Percentiles rank a stretch among this genome's conserved stretches.
phyloP scores from a whole-genome alignment of 257 asterid species.

The Cordia subcordata region DNA sequence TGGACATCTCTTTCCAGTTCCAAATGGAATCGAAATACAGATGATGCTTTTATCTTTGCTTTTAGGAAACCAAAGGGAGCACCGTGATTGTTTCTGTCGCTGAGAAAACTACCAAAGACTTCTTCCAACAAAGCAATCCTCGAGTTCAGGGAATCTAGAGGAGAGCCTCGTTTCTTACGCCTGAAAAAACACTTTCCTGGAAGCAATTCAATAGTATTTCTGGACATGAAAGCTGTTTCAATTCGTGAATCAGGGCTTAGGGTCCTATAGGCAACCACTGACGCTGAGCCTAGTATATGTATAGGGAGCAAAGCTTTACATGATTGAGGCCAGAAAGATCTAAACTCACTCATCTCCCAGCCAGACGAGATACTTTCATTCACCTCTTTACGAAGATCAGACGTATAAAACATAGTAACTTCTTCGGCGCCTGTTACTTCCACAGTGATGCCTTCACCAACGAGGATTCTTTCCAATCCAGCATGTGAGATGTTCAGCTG shows the following conservation, averaged over 20 bases:
- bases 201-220: slow-evolving; percentile 39
- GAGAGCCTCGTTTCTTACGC: slow-evolving; percentile 30
- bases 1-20: slow-evolving; percentile 55
- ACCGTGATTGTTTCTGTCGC: slow-evolving; percentile 18
- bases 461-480: slow-evolving; percentile 58
- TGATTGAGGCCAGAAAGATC: slow-evolving; percentile 30
- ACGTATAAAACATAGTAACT: slow-evolving; percentile 40
- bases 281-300: slow-evolving; percentile 51
- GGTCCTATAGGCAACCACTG: slow-evolving; percentile 51
- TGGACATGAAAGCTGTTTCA: slow-evolving; percentile 30
- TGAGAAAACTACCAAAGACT: slow-evolving; percentile 30
- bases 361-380: slow-evolving; percentile 25
- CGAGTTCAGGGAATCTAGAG: slow-evolving; percentile 24
- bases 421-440: slow-evolving; percentile 69
- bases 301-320: slow-evolving; percentile 52
- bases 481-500: slow-evolving; percentile 52
- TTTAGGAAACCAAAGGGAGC: slow-evolving; percentile 33
- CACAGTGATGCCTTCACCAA: slow-evolving; percentile 69
- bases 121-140: slow-evolving; percentile 43
- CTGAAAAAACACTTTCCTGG: slow-evolving; percentile 52
- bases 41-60: slow-evolving; percentile 40
- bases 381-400: slow-evolving; percentile 23
- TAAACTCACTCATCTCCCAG: slow-evolving; percentile 14
- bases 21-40: slow-evolving; percentile 60
- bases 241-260: slow-evolving; percentile 43